Evolutionary conservation across 345 rosid genomes (phyloP).

Genomic region (Camelina laxa): DNA sequence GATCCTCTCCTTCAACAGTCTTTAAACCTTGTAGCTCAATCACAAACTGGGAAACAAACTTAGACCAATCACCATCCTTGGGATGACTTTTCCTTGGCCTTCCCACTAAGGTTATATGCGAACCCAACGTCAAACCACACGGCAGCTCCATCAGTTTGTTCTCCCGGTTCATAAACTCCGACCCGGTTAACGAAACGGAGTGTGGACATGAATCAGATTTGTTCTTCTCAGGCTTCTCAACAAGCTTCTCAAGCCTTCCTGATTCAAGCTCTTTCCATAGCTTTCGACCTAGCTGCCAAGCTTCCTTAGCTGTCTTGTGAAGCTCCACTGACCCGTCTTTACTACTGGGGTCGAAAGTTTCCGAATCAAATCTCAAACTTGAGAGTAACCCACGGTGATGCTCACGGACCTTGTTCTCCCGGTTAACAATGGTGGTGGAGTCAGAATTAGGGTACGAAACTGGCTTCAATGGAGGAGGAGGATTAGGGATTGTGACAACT

Average conservation of each 20-base stretch:
- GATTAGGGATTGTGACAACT: slow-evolving; percentile 56
- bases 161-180: slow-evolving; percentile 58
- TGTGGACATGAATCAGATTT: slow-evolving; percentile 62
- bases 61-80: slow-evolving; percentile 53
- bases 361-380: slow-evolving; percentile 58
- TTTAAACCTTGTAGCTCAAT: slow-evolving; percentile 89
- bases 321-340: slow-evolving; percentile 78
- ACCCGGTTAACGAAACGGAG: slow-evolving; percentile 63
- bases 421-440: slow-evolving; percentile 11
- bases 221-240: slow-evolving; percentile 49
- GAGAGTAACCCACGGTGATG: slow-evolving; percentile 56
- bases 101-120: slow-evolving; percentile 86
- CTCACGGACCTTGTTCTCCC: slow-evolving; percentile 31
- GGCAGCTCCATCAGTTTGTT: slow-evolving; percentile 66
- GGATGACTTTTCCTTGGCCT: slow-evolving; percentile 69
- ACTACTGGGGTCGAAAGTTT: slow-evolving; percentile 54
- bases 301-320: slow-evolving; percentile 68
- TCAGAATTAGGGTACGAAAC: slow-evolving; percentile 51
- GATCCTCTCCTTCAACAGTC: slow-evolving; percentile 92
- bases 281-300: slow-evolving; percentile 77
- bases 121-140: slow-evolving; percentile 86
- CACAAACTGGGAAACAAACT: slow-evolving; percentile 81
- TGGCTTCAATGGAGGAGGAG: slow-evolving; percentile 56
- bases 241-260: slow-evolving; percentile 49
- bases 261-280: slow-evolving; percentile 71